Evolutionary conservation across 2,329 filamentous ascomycete genomes (phyloP), one percentile per base, ranked within the genome.

Genomic region (Fusarium mexicanum): DNA sequence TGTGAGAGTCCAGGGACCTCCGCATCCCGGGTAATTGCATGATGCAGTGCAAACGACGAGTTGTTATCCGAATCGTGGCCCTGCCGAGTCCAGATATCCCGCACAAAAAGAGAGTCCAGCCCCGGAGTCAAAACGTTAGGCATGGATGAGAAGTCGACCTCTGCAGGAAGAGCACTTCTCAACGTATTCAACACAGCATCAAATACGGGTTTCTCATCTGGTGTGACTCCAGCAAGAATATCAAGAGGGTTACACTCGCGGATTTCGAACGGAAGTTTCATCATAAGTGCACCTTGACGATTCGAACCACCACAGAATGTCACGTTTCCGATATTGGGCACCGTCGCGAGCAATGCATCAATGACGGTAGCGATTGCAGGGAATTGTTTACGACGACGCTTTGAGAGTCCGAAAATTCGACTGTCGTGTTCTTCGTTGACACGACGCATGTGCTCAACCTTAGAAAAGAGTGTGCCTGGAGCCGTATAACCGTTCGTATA

Each of bases 301-400:
- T 98, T 95, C 13, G 95, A 95, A 26, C 95, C 94, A 76, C 94
- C 92, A 79, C 94, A 97, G 82, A 98, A 98, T 2, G 92, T 92
- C 6, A 95, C 93, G 31, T 89, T 87, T 48, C 90, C 89, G 74
- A 97, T 92, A 48, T 87, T 87, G 8, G 93, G 93, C 5, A 97
- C 87, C 2, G 91, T 89, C 46, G 89, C 85, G 38, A 92, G 86
- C 22, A 98, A 88, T 24, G 93, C 91, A 38, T 92, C 90, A n/a
- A 98, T 90, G 9, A 98, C 90, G 37, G 94, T 90, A 1, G 91
- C 90, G 38, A 98, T 94, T 37, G 95, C 94, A 2, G 94, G 93
- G 46, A 97, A 95, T 81, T 98, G 95, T 18, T 87, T 86, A 16
- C 94, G 91, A 51, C 95, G 88, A 3, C 95, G 88, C 73, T 92